Evolutionary conservation across 345 rosid species (phyloP).

Genomic region (Lepidium aucheri): DNA sequence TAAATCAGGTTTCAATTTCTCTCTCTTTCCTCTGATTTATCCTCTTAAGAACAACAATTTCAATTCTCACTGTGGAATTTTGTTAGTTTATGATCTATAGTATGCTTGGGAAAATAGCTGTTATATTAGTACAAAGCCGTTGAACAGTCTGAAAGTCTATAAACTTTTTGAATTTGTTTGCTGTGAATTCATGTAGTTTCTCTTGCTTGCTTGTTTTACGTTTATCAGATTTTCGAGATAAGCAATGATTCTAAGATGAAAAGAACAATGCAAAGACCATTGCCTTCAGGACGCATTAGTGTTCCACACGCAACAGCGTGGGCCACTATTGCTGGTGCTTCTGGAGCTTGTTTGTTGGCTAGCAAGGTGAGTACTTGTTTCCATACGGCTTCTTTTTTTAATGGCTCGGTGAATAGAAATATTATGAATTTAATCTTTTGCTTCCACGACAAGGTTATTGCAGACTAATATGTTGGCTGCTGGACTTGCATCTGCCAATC

Average conservation of each 20-base stretch:
- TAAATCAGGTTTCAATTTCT: conserved; percentile 63
- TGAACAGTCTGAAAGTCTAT: not conserved
- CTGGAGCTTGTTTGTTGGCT: conserved; percentile 74
- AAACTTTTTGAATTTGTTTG: not conserved
- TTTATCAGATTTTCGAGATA: conserved; percentile 63
- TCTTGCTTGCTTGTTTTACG: not conserved
- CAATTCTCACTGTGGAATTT: not conserved
- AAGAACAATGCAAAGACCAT: conserved; percentile 74
- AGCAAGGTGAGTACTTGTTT: conserved; percentile 48
- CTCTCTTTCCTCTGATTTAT: not conserved
- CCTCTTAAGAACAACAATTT: not conserved
- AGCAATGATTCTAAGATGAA: conserved; percentile 91
- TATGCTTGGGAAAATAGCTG: not conserved
- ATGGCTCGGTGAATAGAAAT: not conserved
- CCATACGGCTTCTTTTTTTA: not conserved
- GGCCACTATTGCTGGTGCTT: conserved; percentile 68
- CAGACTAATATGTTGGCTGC: conserved; percentile 94
- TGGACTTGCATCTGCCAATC: conserved; percentile 81
- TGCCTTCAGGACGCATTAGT: conserved; percentile 78
- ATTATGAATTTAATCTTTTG: conserved; percentile 27
- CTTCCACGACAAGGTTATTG: conserved; percentile 58
- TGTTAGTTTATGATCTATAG: not conserved
- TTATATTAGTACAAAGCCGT: not conserved
- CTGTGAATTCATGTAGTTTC: not conserved
- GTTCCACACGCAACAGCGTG: conserved; percentile 63